Conservation (phyloP, 768 basidiomycete species). For the Leucogyrophana mollusca region DNA sequence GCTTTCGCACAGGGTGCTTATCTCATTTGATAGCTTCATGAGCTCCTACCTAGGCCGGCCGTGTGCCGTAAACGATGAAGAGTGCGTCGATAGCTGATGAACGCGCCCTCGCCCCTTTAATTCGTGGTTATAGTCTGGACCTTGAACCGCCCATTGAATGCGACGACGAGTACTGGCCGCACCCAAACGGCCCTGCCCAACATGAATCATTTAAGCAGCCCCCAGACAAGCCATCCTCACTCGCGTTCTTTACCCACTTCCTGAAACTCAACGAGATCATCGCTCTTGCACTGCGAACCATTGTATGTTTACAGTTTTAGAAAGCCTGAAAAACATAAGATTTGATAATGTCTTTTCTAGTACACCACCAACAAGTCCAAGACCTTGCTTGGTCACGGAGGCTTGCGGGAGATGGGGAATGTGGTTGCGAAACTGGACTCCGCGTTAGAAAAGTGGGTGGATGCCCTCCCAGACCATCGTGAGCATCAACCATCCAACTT, state of each 20-base stretch:
- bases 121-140: constrained; percentile 47
- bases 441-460: constrained; percentile 73
- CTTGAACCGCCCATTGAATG: constrained; percentile 61
- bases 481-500: constrained; percentile 13
- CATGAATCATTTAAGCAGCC: constrained; percentile 62
- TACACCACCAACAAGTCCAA: constrained; percentile 71
- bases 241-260: constrained; percentile 51
- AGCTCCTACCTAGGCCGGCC: constrained; percentile 63
- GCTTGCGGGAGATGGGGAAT: constrained; percentile 58
- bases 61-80: constrained; percentile 66
- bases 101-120: constrained; percentile 1
- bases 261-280: constrained; percentile 64
- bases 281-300: constrained; percentile 58
- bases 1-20: constrained; percentile 21
- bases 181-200: constrained; percentile 43
- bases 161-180: constrained; percentile 69
- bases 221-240: constrained; percentile 47
- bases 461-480: constrained; percentile 54
- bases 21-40: constrained; percentile 27
- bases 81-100: constrained; percentile 38
- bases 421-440: constrained; percentile 74
- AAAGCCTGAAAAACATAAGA: background rate
- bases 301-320: constrained; percentile 37
- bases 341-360: constrained; percentile 30
- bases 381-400: constrained; percentile 46